Evolutionary conservation across 129 eudicot genomes (phyloP), one percentile per base, ranked within the genome.

Genomic region (Tanacetum coccineum): DNA sequence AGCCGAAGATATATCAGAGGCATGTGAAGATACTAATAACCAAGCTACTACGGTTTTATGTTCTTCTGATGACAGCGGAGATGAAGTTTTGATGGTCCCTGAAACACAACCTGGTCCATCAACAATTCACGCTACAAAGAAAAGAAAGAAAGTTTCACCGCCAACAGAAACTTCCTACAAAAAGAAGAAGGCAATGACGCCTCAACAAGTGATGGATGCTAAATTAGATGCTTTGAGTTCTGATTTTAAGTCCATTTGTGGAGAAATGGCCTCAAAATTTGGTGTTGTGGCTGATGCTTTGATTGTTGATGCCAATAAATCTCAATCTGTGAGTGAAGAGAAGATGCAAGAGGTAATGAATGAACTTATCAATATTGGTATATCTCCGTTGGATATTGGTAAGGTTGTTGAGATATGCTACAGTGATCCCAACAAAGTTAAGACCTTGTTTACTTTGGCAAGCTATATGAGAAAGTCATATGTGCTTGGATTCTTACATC

Each of bases 341-440:
- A 42, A 5, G 53, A 63, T 63, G 68, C 53, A 20, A 63, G 68
- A 63, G 36, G 68, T 63, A 1, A 25, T 63, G 49, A 63, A 42
- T 40, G 53, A 63, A 12, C 68, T 63, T 19, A 6, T 63, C 11
- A 63, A 20, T 44, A 40, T 44, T 42, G 8, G 49, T 61, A 22
- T 22, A 22, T 22, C 25, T 22, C 25, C 25, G 2, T 22, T 22
- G 25, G 25, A 22, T 22, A 22, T 22, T 22, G 25, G 25, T 22
- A 22, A 22, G 25, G 25, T 22, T 22, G 25, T 22, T 22, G 25
- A 22, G 25, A 22, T 22, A 22, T 22, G 25, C 62, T 57, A 21
- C 40, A 57, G 22, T 7, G 62, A 59, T 58, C 64, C 64, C 18
- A 58, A 8, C 45, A 59, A 59, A 59, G 18, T 59, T 28, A 59